Evolutionary conservation across 1,139 yeast genomes (phyloP).

Genomic region (Barnettozyma hawaiiensis): DNA sequence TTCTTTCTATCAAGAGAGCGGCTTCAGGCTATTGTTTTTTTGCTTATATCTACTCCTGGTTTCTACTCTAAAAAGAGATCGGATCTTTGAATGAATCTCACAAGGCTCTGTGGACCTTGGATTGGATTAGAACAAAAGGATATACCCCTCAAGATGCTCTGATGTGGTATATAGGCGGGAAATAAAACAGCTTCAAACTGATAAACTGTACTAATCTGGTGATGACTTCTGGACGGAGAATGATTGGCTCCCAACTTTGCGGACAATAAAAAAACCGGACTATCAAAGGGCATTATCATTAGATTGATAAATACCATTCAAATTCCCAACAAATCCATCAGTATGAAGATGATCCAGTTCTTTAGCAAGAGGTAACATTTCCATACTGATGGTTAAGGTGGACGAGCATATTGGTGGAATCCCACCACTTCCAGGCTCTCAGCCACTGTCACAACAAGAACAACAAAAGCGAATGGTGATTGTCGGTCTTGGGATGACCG

Average conservation of each 20-base stretch:
- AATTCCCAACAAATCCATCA: not conserved
- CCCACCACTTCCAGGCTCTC: conserved; percentile 22
- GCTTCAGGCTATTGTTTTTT: no score
- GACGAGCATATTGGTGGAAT: conserved; percentile 15
- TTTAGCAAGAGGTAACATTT: not conserved
- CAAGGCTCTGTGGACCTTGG: no score
- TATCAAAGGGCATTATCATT: not conserved
- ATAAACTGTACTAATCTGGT: not conserved
- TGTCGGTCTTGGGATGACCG: conserved; percentile 34
- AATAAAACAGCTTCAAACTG: conserved; percentile 1
- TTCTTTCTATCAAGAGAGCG: no score
- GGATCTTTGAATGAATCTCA: no score
- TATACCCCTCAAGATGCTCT: no score
- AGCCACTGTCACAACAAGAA: not conserved
- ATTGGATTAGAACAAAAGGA: no score
- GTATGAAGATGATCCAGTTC: not conserved
- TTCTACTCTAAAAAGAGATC: no score
- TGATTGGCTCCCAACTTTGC: conserved; percentile 5
- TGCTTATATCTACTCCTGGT: no score
- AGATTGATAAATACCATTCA: not conserved
- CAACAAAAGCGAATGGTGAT: conserved; percentile 19
- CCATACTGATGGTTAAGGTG: conserved; percentile 1
- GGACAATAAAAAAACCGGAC: not conserved
- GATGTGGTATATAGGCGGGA: not conserved
- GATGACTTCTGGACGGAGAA: conserved; percentile 1